These are phyloP conservation scores for Hymenoscyphus infarciens DNA, from an alignment of 2,329 filamentous ascomycete genomes.

Conservation along the genomic window DNA sequence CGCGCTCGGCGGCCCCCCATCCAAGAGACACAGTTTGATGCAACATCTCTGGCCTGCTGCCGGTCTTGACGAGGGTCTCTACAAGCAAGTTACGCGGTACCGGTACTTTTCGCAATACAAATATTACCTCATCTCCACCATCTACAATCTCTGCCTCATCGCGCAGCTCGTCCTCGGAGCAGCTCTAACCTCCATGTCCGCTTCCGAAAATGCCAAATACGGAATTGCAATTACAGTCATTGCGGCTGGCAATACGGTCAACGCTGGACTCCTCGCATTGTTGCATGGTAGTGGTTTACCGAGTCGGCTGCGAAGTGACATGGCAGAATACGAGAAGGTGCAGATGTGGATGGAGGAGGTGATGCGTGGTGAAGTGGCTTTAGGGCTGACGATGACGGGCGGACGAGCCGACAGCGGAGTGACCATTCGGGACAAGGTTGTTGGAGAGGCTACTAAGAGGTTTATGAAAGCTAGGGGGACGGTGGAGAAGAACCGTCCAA, in stretches of 20 bases:
- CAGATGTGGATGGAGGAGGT: slow-evolving; percentile 20
- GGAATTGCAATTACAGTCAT: slow-evolving; percentile 22
- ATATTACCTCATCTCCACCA: slow-evolving; percentile 16
- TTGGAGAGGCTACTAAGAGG: slow-evolving; percentile 16
- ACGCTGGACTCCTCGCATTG: slow-evolving; percentile 22
- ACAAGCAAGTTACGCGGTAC: slow-evolving; percentile 14
- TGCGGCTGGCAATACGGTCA: slow-evolving; percentile 24
- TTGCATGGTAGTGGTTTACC: slow-evolving; percentile 23
- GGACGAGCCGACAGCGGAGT: slow-evolving; percentile 7
- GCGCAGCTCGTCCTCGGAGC: slow-evolving; percentile 24
- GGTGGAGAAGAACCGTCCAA: slow-evolving; percentile 22
- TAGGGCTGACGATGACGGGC: slow-evolving; percentile 1
- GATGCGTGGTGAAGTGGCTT: slow-evolving; percentile 18
- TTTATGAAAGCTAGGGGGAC: slow-evolving; percentile 22
- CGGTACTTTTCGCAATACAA: slow-evolving; percentile 15
- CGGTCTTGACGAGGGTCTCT: slow-evolving; percentile 18
- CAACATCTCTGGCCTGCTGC: slow-evolving; percentile 12
- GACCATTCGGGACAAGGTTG: slow-evolving; percentile 16
- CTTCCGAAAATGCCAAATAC: slow-evolving; percentile 10
- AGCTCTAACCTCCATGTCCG: slow-evolving; percentile 18
- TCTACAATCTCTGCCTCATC: slow-evolving; percentile 23
- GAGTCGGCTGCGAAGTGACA: slow-evolving; percentile 19
- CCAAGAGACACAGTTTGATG: background rate
- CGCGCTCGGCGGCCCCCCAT: slow-evolving; percentile 4
- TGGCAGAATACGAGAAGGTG: slow-evolving; percentile 22